Evolutionary conservation across 305 asterid genomes (phyloP), one percentile per base, ranked within the genome.

Genomic region (Fraxinus floribunda): DNA sequence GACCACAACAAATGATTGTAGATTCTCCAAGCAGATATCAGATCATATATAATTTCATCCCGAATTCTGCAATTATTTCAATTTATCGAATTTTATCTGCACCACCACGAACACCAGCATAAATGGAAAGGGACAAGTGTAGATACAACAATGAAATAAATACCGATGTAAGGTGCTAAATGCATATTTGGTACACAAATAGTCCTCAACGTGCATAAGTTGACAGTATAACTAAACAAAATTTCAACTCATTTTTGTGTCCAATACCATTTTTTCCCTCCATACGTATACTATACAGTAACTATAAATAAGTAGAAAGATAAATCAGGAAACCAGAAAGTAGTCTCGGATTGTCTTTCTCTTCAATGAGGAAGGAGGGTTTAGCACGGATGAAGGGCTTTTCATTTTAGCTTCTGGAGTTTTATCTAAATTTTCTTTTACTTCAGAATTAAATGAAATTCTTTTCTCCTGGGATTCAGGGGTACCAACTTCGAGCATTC

Each of bases 381-480:
- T 92, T 78, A 94, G 90, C 82, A 96, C 98, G 70, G 99, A 96
- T 32, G 92, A 90, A 83, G 99, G 99, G 91, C 99, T 96, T 70
- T 52, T 75, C 24, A 18, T 81, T 80, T 89, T 87, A 79, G 90
- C 84, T 85, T 91, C 95, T 38, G 97, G 98, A 39, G 93, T 88
- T 84, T 84, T 88, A 71, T 90, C 90, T 30, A 88, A 44, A 55
- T 77, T 82, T 55, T 89, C 91, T 80, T 83, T 81, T 18, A 68
- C 90, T 78, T 88, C 92, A 73, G 87, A 79, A 80, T 79, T 80
- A 22, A 87, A 82, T n/a, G 87, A 82, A 73, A 82, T 6, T 85
- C 81, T 88, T 78, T 81, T 89, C 91, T 84, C 91, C 38, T 87
- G 94, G 75, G 95, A 87, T 84, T 90, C 90, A 5, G 98, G 99